These are phyloP conservation scores for Zygosaccharomyces pseudobailii DNA, from an alignment of 1,139 yeast species.

Conservation along the genomic window DNA sequence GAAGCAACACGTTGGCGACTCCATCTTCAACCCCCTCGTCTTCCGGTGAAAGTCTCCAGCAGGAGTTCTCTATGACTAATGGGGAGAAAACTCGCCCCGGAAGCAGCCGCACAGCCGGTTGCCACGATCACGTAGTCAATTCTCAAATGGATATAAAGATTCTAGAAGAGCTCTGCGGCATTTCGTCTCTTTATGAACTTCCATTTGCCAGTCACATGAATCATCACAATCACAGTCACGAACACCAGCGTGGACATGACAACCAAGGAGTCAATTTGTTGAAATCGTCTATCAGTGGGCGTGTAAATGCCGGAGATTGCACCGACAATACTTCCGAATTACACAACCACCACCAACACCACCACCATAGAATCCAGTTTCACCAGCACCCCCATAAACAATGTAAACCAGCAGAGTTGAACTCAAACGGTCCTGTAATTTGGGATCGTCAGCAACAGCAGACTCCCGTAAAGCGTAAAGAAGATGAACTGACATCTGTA, in stretches of 20 bases:
- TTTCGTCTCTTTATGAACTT: conserved; percentile 32
- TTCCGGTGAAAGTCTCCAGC: conserved; percentile 1
- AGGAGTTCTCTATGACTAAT: neutral
- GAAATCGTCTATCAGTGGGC: conserved; percentile 7
- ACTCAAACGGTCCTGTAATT: neutral
- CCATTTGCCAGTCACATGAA: conserved; percentile 30
- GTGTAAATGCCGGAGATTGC: neutral
- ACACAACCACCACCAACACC: conserved; percentile 35
- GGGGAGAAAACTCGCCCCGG: neutral
- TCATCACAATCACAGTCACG: conserved; percentile 20
- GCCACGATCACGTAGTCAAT: conserved; percentile 24
- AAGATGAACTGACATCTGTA: neutral
- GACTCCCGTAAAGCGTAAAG: neutral
- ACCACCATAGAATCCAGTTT: conserved; percentile 37
- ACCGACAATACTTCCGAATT: neutral
- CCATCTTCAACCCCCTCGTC: conserved; percentile 11
- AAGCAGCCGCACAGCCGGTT: neutral
- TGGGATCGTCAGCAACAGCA: neutral
- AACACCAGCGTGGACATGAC: neutral
- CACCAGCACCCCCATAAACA: conserved; percentile 28
- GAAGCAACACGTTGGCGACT: conserved; percentile 4
- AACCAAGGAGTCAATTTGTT: conserved; percentile 11
- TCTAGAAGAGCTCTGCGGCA: conserved; percentile 30
- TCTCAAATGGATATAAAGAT: conserved; percentile 28
- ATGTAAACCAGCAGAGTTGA: neutral